Evolutionary conservation across 805 yeast genomes (phyloP).

Genomic region (Starmera quercuum): DNA sequence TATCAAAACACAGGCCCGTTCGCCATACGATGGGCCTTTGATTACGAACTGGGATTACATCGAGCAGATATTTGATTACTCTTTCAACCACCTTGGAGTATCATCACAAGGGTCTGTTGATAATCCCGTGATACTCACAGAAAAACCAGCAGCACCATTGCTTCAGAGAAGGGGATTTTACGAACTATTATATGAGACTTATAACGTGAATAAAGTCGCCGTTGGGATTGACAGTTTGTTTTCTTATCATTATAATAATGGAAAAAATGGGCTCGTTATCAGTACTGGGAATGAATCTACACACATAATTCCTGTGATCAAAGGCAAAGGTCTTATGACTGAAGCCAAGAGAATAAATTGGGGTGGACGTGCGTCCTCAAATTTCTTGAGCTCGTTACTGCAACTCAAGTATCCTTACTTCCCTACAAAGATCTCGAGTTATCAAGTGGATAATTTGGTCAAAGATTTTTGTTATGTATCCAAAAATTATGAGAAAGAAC

Average conservation of each 20-base stretch:
- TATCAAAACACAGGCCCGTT: conserved; percentile 56
- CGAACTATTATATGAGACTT: conserved; percentile 81
- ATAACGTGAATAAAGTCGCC: conserved; percentile 63
- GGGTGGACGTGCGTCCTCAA: conserved; percentile 78
- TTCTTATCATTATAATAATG: conserved; percentile 61
- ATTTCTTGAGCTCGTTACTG: conserved; percentile 54
- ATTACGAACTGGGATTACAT: conserved; percentile 90
- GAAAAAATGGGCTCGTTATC: conserved; percentile 63
- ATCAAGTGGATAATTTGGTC: conserved; percentile 61
- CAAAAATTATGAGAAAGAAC: conserved; percentile 55
- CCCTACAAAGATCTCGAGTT: conserved; percentile 60
- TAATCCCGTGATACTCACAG: conserved; percentile 78
- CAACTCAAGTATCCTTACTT: conserved; percentile 86
- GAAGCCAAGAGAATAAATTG: conserved; percentile 79
- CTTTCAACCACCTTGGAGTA: conserved; percentile 75
- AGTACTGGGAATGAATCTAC: conserved; percentile 81
- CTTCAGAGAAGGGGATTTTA: conserved; percentile 69
- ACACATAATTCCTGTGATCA: conserved; percentile 70
- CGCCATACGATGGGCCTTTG: conserved; percentile 83
- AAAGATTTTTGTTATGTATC: conserved; percentile 78
- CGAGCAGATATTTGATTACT: conserved; percentile 77
- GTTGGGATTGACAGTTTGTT: conserved; percentile 82
- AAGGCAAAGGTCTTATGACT: conserved; percentile 57
- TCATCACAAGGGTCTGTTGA: conserved; percentile 42
- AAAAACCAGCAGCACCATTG: conserved; percentile 62